Evolutionary conservation across 139 green algal species (phyloP), one percentile per base, ranked within the genome.

Genomic region (Volvox reticuliferus): DNA sequence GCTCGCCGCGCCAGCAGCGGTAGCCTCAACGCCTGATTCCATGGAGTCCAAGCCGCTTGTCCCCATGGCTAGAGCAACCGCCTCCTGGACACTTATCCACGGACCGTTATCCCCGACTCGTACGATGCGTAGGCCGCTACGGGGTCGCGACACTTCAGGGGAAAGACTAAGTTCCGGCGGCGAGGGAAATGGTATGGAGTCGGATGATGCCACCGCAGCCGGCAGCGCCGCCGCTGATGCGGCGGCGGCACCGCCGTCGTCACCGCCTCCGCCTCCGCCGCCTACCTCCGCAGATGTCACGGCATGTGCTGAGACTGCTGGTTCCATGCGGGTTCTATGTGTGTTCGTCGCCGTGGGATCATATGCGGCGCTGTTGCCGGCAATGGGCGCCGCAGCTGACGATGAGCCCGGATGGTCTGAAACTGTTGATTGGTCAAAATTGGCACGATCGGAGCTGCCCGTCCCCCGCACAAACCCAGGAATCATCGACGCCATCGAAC

Each of bases 61-160:
- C 76, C 33, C 78, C 21, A 84, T n/a, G 78, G 78, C 30, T 12
- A 84, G 36, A 17, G 37, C 32, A 3, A n/a, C 79, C 14, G 79
- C 79, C 24, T 86, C 79, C 44, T 86, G 50, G 32, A 63, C 44
- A 18, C 50, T 86, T 5, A 86, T 12, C 79, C 79, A 86, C 0
- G 55, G 26, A 55, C 50, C 50, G 21, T 19, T 37, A 26, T 71
- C 50, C 6, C 35, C 79, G 22, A 86, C 28, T 12, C 79, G 79
- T 50, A 86, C 50, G 30, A 86, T 37, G 14, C 79, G 79, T n/a
- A 86, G 14, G 37, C 78, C 37, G 78, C 75, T 81, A 35, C 75
- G 75, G 30, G 75, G 75, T 24, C 75, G 19, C 28, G 2, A 35
- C 14, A 30, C 2, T 12, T 79, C 71, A n/a, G 71, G 22, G 6